Base-by-base conservation (phyloP, 2,329 filamentous ascomycete species). In the Fusarium fujikuroi region DNA sequence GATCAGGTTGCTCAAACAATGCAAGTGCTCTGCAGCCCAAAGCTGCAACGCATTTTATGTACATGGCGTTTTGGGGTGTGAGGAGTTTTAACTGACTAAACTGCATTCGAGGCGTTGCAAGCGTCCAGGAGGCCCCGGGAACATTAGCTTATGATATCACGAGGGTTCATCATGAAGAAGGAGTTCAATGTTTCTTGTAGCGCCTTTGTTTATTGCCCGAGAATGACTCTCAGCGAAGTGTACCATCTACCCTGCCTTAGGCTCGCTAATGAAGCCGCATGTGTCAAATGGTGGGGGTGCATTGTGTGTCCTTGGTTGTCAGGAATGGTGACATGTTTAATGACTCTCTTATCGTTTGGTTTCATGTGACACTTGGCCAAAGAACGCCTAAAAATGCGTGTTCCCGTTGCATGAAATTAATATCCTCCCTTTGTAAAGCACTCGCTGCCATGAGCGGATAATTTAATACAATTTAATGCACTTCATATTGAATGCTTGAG, bases 51-150 rank as follows among this genome's bases (percentile, higher is more conserved):
- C 61, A 69, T 61, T 64, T 61, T 73, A 63, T 74, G 50, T 68
- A 75, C 53, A 73, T 73, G 80, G 79, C 78, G 80, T 81, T 81
- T 69, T 69, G 66, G 78, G 78, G 76, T 73, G 76, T 73, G 76
- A 44, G 78, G 78, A 75, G 74, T 80, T 78, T 76, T 69, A 75
- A 54, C 34, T 40, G 36, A 76, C 75, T 80, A 50, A 60, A 78
- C 76, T 80, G 78, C 77, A 81, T 79, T 80, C 77, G 69, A 77
- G 77, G 69, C 72, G 76, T 78, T 76, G 63, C 65, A 70, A 72
- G 64, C 71, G 66, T 65, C 68, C 54, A 66, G 66, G 60, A 76
- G 70, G 66, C 36, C 56, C 63, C 68, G 56, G 58, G 62, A 72
- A 66, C 68, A 59, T 75, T 69, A 70, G 66, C 46, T 65, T 69